Base-by-base conservation (phyloP, 441 rosid species). In the Croton setiger region DNA sequence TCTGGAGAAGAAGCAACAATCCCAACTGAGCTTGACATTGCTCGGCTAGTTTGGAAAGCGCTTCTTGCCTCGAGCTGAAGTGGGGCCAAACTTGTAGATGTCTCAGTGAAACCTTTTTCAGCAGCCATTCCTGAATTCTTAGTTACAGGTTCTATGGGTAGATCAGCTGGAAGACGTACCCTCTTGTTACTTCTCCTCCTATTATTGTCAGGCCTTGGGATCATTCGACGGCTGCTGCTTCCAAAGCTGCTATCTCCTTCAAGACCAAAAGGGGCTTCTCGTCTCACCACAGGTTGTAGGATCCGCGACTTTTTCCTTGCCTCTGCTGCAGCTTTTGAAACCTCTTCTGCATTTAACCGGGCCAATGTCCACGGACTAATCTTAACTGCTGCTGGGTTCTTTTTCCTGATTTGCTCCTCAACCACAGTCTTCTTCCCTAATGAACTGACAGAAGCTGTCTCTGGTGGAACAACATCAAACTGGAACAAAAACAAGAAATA, bases 391-490 rank as follows among this genome's bases (percentile, higher is more conserved):
- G 81, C 86, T 0, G 85, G 83, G 72, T 87, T 90, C 88, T 89
- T 92, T 75, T 82, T 89, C 90, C 85, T 90, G 48, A 70, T 67
- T 0, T 85, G 88, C 70, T 95, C 99, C 21, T 92, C 93, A 44
- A 67, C 78, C 63, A 72, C 74, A 1, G 78, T 73, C 82, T 85
- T 89, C 77, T 92, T 90, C 67, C 99, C 99, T 9, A 79, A 85
- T 43, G 99, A 95, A 76, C 97, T 89, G 49, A 92, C 91, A 12
- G 99, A 92, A 31, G 80, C 96, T 60, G 88, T 90, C 74, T 95
- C 98, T 0, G 98, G 98, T 66, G 98, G 99, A 70, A 95, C 96
- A 61, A 95, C 99, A 75, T 95, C 99, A 80, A 95, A 92, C 99
- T 95, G 82, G 18, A 74, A 58, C 43, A 7, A 59, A 56, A 72